Evolutionary conservation across 257 asterid genomes (phyloP).

Genomic region (Solanum etuberosum): DNA sequence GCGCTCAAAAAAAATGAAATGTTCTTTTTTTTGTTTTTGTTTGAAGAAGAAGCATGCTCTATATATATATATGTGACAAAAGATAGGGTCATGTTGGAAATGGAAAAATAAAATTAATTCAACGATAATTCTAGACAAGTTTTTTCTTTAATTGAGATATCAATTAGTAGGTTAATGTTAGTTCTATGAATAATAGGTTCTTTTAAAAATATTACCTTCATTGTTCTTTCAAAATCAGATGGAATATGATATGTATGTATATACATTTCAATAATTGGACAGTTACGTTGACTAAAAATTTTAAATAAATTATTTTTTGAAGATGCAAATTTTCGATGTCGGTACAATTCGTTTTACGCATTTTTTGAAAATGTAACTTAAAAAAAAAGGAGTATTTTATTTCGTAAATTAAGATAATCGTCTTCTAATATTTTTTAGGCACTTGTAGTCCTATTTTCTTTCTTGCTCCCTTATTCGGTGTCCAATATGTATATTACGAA

Average conservation of each 20-base stretch:
- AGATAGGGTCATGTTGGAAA: not conserved
- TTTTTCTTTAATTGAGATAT: not conserved
- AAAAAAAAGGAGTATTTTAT: not conserved
- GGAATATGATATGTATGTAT: not conserved
- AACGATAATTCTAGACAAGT: not conserved
- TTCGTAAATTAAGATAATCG: not conserved
- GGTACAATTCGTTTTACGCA: not conserved
- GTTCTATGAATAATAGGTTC: not conserved
- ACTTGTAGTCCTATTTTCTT: not conserved
- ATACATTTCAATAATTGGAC: not conserved
- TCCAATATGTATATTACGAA: fast-evolving
- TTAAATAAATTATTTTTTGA: not conserved
- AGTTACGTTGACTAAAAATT: not conserved
- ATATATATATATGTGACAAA: not conserved
- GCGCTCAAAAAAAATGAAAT: not conserved
- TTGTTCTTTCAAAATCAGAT: not conserved
- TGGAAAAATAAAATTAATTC: not conserved
- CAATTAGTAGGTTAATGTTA: not conserved
- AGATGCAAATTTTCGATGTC: not conserved
- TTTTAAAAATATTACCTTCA: not conserved
- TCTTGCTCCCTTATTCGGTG: not conserved
- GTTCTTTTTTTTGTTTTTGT: not conserved
- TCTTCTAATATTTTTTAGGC: not conserved
- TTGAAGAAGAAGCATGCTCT: not conserved
- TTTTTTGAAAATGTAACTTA: not conserved